phyloP scores from a whole-genome alignment of 2,329 filamentous ascomycete species.

The Thyridium curvatum region DNA sequence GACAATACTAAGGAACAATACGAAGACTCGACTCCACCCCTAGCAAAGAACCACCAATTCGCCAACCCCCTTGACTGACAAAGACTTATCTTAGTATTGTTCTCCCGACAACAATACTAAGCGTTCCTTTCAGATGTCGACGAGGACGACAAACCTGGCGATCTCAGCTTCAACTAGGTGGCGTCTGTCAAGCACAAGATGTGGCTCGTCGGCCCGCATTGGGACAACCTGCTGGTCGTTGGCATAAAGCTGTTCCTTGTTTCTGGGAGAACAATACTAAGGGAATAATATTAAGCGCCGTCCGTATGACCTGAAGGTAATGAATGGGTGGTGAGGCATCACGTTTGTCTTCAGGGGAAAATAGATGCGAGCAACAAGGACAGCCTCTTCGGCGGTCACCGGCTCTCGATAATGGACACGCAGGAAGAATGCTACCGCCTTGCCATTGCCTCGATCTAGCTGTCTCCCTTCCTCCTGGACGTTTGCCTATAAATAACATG shows the following conservation, averaged over 20 bases:
- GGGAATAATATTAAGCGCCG: constrained; percentile 20
- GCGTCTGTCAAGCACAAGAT: too few relatives aligned
- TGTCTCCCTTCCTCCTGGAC: too few relatives aligned
- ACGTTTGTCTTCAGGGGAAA: background rate
- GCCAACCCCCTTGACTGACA: too few relatives aligned
- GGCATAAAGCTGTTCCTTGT: background rate
- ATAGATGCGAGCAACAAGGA: background rate
- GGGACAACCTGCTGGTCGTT: background rate
- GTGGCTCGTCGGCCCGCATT: background rate
- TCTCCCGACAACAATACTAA: background rate
- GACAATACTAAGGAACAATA: constrained; percentile 16
- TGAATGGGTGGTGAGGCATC: constrained; percentile 2
- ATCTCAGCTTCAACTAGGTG: too few relatives aligned
- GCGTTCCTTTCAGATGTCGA: constrained; percentile 4
- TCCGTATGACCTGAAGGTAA: constrained; percentile 9
- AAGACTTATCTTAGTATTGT: too few relatives aligned
- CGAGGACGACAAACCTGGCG: constrained; percentile 4
- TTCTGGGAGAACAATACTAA: constrained; percentile 15
- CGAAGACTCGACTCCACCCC: background rate
- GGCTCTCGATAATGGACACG: too few relatives aligned
- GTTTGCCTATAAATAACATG: constrained; percentile 13
- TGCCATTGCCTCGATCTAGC: background rate
- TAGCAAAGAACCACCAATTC: too few relatives aligned
- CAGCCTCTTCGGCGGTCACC: too few relatives aligned
- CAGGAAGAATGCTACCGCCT: background rate